Evolutionary conservation across 768 basidiomycete genomes (phyloP), one percentile per base, ranked within the genome.

Genomic region (Mycena chlorophos): DNA sequence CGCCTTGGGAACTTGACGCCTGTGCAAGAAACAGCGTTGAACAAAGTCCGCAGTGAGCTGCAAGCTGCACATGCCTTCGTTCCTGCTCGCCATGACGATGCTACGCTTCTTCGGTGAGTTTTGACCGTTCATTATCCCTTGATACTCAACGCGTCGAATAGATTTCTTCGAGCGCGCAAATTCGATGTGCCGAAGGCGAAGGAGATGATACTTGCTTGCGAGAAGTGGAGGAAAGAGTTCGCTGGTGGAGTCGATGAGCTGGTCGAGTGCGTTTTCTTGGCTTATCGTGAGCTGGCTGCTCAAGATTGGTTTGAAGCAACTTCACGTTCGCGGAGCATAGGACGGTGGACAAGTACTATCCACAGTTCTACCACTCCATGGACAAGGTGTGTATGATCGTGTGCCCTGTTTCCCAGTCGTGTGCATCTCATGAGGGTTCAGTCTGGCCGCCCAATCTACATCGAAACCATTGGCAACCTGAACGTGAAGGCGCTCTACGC

Each of bases 371-470:
- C 71, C 96, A 98, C 77, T 94, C 91, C 75, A 90, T 80, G 64
- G 96, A 98, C 79, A 94, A 88, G 79, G 94, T 93, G 55, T 38
- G 75, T 47, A n/a, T n/a, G n/a, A n/a, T n/a, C n/a, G n/a, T n/a
- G n/a, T n/a, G n/a, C n/a, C n/a, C n/a, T n/a, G 23, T 23, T 50
- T 26, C 17, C 58, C 30, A 52, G 50, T 57, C 40, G 48, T 26
- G 51, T n/a, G 20, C 0, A 28, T 10, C 14, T 49, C n/a, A 40
- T 43, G n/a, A n/a, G 25, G 51, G 10, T 17, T 4, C 65, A 95
- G 91, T 93, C 96, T 63, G 96, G 96, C 19, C 87, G 95, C 53
- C 97, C 97, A 8, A 73, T 99, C 64, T 99, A 98, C 81, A 85
- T 99, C 66, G 94, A 99, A 73, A 86, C 85, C 28, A 86, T 98